Conservation (phyloP, 441 rosid species). For the Bruguiera hainesii region DNA sequence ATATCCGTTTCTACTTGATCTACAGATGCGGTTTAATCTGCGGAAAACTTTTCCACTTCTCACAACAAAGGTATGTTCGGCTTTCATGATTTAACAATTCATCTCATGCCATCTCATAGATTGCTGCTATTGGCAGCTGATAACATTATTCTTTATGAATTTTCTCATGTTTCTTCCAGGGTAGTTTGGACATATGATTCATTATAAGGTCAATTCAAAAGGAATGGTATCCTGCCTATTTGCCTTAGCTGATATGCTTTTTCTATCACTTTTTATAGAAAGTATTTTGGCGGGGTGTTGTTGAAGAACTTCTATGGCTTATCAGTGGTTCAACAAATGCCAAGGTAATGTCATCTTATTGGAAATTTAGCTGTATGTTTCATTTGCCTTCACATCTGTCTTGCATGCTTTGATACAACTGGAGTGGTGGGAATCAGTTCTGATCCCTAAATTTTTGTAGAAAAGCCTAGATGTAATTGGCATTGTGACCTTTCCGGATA, state of each 20-base stretch:
- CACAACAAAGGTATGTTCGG: conserved; percentile 71
- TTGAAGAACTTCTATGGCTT: conserved; percentile 99
- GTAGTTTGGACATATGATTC: not conserved
- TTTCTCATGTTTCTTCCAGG: not conserved
- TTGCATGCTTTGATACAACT: not conserved
- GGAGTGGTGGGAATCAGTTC: not conserved
- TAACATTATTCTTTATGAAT: not conserved
- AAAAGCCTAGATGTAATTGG: not conserved
- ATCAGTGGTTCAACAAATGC: conserved; percentile 87
- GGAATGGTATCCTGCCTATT: conserved; percentile 7
- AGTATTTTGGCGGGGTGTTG: conserved; percentile 98
- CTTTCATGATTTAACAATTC: not conserved
- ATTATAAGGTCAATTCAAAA: conserved; percentile 1
- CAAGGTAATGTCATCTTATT: conserved; percentile 45
- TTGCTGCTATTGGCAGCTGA: not conserved
- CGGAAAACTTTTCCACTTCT: conserved; percentile 86
- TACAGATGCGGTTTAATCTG: conserved; percentile 82
- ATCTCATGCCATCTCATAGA: not conserved
- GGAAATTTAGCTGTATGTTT: conserved; percentile 8
- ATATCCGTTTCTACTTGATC: conserved; percentile 15
- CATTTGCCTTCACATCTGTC: too few relatives aligned
- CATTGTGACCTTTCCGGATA: not conserved
- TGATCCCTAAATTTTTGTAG: not conserved
- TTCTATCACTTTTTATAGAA: conserved; percentile 45
- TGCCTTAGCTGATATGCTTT: conserved; percentile 11